A percentile compares a stretch with the other conserved stretches of the same genome.
Conservation (phyloP, 257 asterid genomes). For the Solanum sparsipilum region DNA sequence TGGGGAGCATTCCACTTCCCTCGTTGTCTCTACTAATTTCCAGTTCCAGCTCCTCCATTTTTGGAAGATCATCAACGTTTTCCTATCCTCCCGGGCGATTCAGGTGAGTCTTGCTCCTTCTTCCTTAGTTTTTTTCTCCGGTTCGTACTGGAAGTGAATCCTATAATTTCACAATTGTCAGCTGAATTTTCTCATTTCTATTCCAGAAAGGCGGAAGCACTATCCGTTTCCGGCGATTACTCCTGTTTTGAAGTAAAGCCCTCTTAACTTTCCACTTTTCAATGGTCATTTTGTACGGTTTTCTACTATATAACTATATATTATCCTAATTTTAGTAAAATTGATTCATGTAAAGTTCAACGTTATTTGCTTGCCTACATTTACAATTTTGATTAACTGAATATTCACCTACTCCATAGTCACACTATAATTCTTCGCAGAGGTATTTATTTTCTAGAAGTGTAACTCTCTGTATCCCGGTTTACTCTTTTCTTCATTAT, state of each 20-base stretch:
- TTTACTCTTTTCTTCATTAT: not conserved
- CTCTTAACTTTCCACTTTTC: not conserved
- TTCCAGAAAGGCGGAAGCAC: constrained; percentile 8
- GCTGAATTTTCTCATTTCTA: not conserved
- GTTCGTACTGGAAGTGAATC: not conserved
- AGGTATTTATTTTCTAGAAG: not conserved
- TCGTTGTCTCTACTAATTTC: not conserved
- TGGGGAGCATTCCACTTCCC: not conserved
- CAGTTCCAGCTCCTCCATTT: not conserved
- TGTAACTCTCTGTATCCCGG: not conserved
- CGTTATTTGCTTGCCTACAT: not conserved
- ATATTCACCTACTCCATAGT: not conserved
- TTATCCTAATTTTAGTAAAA: not conserved
- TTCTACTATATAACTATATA: not conserved
- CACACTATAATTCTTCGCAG: not conserved
- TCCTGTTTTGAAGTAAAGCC: constrained; percentile 61
- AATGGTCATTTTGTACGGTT: not conserved
- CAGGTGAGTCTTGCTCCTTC: not conserved
- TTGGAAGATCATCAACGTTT: not conserved
- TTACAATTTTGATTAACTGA: not conserved
- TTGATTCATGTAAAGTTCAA: not conserved
- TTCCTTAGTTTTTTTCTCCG: not conserved
- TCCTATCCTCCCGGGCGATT: not conserved
- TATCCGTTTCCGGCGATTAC: constrained; percentile 44
- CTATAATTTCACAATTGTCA: not conserved